phyloP scores from a whole-genome alignment of 345 rosid species.

The Pistacia atlantica region DNA sequence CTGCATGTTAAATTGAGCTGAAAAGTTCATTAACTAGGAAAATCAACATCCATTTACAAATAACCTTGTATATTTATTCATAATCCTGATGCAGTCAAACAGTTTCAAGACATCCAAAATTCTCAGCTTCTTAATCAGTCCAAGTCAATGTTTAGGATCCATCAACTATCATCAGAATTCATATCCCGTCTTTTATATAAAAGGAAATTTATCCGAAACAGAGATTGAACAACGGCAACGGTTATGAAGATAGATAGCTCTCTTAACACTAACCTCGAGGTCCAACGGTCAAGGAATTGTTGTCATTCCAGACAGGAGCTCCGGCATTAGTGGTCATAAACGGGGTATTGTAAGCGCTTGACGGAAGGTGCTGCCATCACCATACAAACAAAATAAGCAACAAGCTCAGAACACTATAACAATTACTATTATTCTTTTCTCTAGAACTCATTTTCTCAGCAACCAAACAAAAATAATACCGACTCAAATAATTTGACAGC shows the following conservation, averaged over 20 bases:
- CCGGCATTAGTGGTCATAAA: conserved; percentile 87
- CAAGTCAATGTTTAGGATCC: too few species aligned
- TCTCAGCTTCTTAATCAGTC: not conserved
- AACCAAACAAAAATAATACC: not conserved
- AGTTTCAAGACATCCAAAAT: not conserved
- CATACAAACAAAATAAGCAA: not conserved
- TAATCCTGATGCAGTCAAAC: too few species aligned
- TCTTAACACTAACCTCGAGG: conserved; percentile 44
- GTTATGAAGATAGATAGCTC: too few species aligned
- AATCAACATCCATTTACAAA: too few species aligned
- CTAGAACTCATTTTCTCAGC: not conserved
- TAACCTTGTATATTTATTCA: too few species aligned
- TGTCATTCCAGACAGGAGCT: conserved; percentile 79
- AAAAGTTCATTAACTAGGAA: too few species aligned
- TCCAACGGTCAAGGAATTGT: conserved; percentile 79
- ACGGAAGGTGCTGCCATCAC: conserved; percentile 55
- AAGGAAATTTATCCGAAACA: too few species aligned
- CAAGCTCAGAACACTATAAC: not conserved
- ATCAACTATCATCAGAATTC: too few species aligned
- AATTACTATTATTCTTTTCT: not conserved
- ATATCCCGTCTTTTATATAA: too few species aligned
- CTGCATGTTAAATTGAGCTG: too few species aligned
- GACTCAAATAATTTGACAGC: not conserved
- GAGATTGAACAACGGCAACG: too few species aligned
- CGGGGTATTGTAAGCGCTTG: conserved; percentile 62